These are phyloP conservation scores for Globisporangium echinulatum DNA, from an alignment of 352 stramenopile species.

Conservation along the genomic window DNA sequence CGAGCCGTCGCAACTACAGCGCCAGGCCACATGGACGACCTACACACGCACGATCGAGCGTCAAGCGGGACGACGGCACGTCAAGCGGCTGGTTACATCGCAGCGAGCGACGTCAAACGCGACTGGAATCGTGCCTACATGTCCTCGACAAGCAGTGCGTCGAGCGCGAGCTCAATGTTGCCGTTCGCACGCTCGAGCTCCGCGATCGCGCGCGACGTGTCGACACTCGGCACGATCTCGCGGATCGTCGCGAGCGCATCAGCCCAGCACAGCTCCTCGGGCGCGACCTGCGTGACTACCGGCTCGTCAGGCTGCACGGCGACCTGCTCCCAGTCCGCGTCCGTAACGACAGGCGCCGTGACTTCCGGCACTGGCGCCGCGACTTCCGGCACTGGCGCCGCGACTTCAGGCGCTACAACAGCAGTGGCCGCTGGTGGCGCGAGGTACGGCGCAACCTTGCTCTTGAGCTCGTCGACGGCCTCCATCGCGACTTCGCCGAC, in stretches of 20 bases:
- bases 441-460: conserved; percentile 19
- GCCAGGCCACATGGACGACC: background rate
- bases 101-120: too few relatives aligned
- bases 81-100: too few relatives aligned
- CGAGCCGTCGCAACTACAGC: background rate
- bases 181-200: conserved; percentile 72
- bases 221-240: conserved; percentile 61
- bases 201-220: conserved; percentile 40
- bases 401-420: background rate
- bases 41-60: too few relatives aligned
- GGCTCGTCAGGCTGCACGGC: background rate
- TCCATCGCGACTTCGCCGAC: conserved; percentile 11
- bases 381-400: conserved; percentile 7
- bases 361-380: conserved; percentile 7
- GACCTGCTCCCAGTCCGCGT: conserved; percentile 58
- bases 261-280: conserved; percentile 72
- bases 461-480: conserved; percentile 22
- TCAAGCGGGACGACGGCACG: too few relatives aligned
- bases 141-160: conserved; percentile 57
- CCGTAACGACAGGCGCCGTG: conserved; percentile 1
- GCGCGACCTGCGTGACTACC: conserved; percentile 1
- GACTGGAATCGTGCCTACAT: conserved; percentile 22
- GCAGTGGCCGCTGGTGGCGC: conserved; percentile 8
- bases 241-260: conserved; percentile 55
- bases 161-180: conserved; percentile 71